phyloP scores from a whole-genome alignment of 2,329 filamentous ascomycete species.

The Byssothecium circinans region DNA sequence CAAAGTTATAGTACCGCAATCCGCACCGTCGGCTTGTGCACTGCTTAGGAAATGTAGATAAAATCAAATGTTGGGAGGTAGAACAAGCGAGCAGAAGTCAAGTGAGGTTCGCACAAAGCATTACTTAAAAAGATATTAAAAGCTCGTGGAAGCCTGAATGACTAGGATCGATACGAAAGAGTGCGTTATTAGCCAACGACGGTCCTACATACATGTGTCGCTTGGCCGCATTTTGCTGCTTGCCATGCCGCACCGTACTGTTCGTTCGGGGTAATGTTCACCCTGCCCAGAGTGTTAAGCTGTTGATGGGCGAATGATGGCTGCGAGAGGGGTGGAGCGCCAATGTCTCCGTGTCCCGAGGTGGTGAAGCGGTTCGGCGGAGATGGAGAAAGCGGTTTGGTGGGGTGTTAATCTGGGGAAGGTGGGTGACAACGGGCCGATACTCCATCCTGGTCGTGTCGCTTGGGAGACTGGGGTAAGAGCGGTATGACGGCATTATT shows the following conservation, averaged over 20 bases:
- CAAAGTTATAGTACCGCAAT: slow-evolving; percentile 17
- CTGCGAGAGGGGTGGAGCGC: background rate
- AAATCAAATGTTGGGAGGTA: background rate
- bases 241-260: slow-evolving; percentile 6
- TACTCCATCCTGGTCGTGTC: background rate
- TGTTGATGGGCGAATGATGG: background rate
- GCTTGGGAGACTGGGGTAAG: background rate
- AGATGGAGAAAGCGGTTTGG: slow-evolving; percentile 15
- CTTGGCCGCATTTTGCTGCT: slow-evolving; percentile 4
- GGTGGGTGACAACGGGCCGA: slow-evolving; percentile 13
- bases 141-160: slow-evolving; percentile 5
- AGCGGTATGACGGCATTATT: background rate
- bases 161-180: slow-evolving; percentile 5
- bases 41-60: slow-evolving; percentile 7
- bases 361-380: slow-evolving; percentile 5
- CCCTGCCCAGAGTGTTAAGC: background rate
- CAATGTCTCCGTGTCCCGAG: slow-evolving; percentile 10
- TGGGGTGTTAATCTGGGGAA: slow-evolving; percentile 7
- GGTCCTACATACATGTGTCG: slow-evolving; percentile 11
- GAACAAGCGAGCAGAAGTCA: too few species aligned
- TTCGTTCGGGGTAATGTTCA: background rate
- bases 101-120: too few species aligned
- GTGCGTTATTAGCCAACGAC: slow-evolving; percentile 16
- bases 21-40: slow-evolving; percentile 7
- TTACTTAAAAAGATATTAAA: slow-evolving; percentile 25